phyloP scores from a whole-genome alignment of 2,329 filamentous ascomycete species.

The Knufia petricola region DNA sequence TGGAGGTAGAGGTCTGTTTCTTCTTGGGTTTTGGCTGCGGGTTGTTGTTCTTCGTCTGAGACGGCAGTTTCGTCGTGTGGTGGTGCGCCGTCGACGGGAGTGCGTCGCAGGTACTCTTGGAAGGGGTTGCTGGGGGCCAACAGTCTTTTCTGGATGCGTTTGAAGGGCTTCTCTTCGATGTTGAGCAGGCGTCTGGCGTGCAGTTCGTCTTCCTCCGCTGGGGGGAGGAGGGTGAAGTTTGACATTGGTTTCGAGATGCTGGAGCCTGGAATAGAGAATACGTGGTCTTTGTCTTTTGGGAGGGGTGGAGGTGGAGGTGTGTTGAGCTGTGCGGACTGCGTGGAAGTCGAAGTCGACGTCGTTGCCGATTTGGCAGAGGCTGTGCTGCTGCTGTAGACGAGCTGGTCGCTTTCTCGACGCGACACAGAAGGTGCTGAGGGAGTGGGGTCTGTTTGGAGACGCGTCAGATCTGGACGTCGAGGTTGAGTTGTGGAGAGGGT shows the following conservation, averaged over 20 bases:
- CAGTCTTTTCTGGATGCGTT: slow-evolving; percentile 74
- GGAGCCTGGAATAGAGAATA: background rate
- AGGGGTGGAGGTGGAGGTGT: background rate
- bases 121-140: slow-evolving; percentile 58
- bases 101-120: slow-evolving; percentile 27
- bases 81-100: slow-evolving; percentile 56
- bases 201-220: slow-evolving; percentile 52
- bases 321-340: background rate
- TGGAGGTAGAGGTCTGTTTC: slow-evolving; percentile 15
- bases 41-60: slow-evolving; percentile 33
- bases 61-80: slow-evolving; percentile 35
- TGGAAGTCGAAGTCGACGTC: background rate
- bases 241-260: background rate
- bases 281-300: background rate
- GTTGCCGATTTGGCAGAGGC: no score
- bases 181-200: slow-evolving; percentile 80
- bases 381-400: no score
- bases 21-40: background rate
- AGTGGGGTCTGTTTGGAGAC: background rate
- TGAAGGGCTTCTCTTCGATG: slow-evolving; percentile 87
- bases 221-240: background rate
- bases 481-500: no score
- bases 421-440: background rate
- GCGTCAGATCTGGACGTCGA: background rate
- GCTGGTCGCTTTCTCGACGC: background rate